These are phyloP conservation scores for Candida hispaniensis DNA, from an alignment of 805 yeast genomes.

Conservation along the genomic window DNA sequence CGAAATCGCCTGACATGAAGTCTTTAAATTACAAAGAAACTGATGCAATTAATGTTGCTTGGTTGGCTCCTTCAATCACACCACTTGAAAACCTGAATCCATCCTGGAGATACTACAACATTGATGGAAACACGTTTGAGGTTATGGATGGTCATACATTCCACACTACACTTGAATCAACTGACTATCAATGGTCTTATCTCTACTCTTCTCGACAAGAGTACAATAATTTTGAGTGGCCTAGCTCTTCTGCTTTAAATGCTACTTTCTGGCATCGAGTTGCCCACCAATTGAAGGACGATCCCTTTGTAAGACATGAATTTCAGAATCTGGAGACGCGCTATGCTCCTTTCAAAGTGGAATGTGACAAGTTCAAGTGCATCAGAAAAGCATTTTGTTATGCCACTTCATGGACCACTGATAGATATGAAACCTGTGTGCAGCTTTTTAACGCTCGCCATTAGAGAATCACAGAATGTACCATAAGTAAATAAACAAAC, in stretches of 20 bases:
- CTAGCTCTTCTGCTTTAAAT: slow-evolving; percentile 39
- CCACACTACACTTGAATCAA: slow-evolving; percentile 41
- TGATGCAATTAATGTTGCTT: slow-evolving; percentile 45
- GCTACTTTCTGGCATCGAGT: slow-evolving; percentile 52
- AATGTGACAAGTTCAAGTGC: slow-evolving; percentile 33
- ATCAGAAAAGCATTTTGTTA: slow-evolving; percentile 36
- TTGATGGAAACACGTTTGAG: slow-evolving; percentile 49
- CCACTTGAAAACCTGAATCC: slow-evolving; percentile 54
- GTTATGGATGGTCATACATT: slow-evolving; percentile 36
- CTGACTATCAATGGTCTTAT: slow-evolving; percentile 46
- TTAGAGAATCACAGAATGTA: too few species aligned
- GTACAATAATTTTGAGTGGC: slow-evolving; percentile 48
- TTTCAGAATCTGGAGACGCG: slow-evolving; percentile 44
- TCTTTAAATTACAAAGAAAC: slow-evolving; percentile 17
- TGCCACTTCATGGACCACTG: slow-evolving; percentile 25
- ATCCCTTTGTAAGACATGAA: slow-evolving; percentile 37
- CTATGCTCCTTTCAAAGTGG: slow-evolving; percentile 43
- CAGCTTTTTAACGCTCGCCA: slow-evolving; percentile 5
- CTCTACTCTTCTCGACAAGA: slow-evolving; percentile 56
- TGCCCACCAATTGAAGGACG: slow-evolving; percentile 35
- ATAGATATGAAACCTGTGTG: slow-evolving; percentile 10
- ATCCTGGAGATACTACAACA: slow-evolving; percentile 61
- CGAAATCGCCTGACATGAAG: slow-evolving; percentile 1
- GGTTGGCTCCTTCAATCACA: slow-evolving; percentile 58
- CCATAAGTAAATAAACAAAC: too few species aligned